A percentile compares a stretch with the other conserved stretches of the same genome.
These are phyloP conservation scores for Phoma sp. DNA, from an alignment of 2,329 filamentous ascomycete genomes.

Conservation along the genomic window DNA sequence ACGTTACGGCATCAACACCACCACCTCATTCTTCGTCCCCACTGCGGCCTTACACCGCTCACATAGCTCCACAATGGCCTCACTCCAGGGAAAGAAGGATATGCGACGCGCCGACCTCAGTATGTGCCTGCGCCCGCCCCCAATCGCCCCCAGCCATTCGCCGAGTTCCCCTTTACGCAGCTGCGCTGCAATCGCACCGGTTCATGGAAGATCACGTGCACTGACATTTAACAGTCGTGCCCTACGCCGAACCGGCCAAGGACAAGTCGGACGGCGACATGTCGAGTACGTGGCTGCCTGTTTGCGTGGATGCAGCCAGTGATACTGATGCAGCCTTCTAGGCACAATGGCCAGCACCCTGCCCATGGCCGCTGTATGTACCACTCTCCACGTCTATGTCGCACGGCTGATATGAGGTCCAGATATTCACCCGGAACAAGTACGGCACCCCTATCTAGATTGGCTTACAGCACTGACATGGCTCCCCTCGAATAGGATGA, in stretches of 20 bases:
- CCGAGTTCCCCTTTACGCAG: conserved; percentile 14
- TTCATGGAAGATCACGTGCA: conserved; percentile 36
- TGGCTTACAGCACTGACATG: conserved; percentile 26
- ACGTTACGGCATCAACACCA: conserved; percentile 17
- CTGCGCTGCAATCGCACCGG: conserved; percentile 15
- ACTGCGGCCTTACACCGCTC: conserved; percentile 24
- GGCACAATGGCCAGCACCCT: conserved; percentile 77
- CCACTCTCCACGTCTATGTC: conserved; percentile 19
- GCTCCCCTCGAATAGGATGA: conserved; percentile 58
- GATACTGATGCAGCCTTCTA: conserved; percentile 32
- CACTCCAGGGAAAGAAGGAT: conserved; percentile 66
- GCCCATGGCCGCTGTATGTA: conserved; percentile 84
- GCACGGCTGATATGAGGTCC: conserved; percentile 38
- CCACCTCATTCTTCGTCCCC: conserved; percentile 24
- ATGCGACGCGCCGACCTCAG: conserved; percentile 77
- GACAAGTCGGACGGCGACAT: conserved; percentile 73
- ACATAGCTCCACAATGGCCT: conserved; percentile 61
- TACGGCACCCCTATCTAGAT: conserved; percentile 52
- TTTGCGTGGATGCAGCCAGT: not conserved
- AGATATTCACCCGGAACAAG: conserved; percentile 92
- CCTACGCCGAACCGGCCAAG: conserved; percentile 78
- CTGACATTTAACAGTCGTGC: conserved; percentile 70
- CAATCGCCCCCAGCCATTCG: conserved; percentile 4
- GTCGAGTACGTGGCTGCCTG: conserved; percentile 61
- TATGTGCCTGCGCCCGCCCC: conserved; percentile 53